These are phyloP conservation scores for Calvatia gigantea DNA, from an alignment of 768 basidiomycete species.

Conservation along the genomic window DNA sequence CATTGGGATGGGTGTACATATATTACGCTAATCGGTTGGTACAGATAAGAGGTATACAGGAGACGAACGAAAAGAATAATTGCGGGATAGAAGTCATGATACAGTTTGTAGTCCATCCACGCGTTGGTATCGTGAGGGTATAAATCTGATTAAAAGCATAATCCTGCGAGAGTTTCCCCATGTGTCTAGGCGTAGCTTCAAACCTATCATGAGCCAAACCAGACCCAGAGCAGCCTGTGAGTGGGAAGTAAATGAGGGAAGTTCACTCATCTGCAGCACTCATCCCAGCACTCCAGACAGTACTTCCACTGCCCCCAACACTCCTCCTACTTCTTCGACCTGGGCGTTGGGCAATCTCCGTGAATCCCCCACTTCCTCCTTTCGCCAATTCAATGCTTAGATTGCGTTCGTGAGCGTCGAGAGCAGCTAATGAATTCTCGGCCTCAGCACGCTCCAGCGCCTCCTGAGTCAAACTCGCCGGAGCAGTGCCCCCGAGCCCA, in stretches of 20 bases:
- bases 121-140: too few species aligned
- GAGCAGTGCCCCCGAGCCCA: conserved; percentile 29
- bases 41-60: conserved; percentile 10
- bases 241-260: neutral
- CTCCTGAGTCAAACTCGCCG: conserved; percentile 62
- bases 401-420: conserved; percentile 75
- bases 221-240: neutral
- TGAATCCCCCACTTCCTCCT: conserved; percentile 72
- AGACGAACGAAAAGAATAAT: neutral
- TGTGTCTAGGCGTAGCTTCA: neutral
- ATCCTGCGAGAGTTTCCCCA: neutral
- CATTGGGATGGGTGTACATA: conserved; percentile 3
- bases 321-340: conserved; percentile 61
- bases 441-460: conserved; percentile 79
- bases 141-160: neutral
- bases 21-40: neutral
- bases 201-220: neutral
- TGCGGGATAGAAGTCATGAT: too few species aligned
- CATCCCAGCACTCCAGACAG: conserved; percentile 87
- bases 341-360: conserved; percentile 60
- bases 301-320: conserved; percentile 64
- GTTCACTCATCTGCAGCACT: conserved; percentile 48
- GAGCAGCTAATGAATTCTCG: conserved; percentile 67
- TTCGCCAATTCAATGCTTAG: conserved; percentile 74
- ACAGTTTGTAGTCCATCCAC: too few species aligned